Percentiles rank a stretch among this genome's conserved stretches.
Conservation (phyloP, 1,139 yeast genomes). For the Starmera stellimalicola region DNA sequence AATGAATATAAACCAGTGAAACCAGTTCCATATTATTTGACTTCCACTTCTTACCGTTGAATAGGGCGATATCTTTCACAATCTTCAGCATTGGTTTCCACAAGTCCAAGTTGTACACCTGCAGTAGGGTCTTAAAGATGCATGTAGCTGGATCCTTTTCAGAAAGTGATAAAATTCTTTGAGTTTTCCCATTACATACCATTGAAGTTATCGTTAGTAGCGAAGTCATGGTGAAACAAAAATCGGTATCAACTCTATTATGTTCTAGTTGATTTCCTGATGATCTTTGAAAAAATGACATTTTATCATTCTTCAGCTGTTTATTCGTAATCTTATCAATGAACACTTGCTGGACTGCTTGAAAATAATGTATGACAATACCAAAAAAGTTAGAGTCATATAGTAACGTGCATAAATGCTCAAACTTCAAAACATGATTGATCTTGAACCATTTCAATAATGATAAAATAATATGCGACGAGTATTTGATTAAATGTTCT, state of each 20-base stretch:
- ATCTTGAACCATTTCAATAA: constrained; percentile 71
- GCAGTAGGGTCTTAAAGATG: constrained; percentile 28
- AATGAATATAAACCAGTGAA: constrained; percentile 74
- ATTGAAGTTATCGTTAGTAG: constrained; percentile 36
- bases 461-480: constrained; percentile 42
- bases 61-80: constrained; percentile 76
- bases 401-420: constrained; percentile 60
- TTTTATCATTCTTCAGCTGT: constrained; percentile 28
- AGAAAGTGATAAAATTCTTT: constrained; percentile 43
- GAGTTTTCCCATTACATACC: constrained; percentile 39
- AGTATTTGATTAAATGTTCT: constrained; percentile 56
- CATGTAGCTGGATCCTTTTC: constrained; percentile 46
- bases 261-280: neutral
- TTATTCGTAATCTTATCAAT: constrained; percentile 30
- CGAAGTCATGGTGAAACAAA: constrained; percentile 35
- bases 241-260: constrained; percentile 19
- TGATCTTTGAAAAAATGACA: constrained; percentile 34
- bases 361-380: constrained; percentile 29
- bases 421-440: constrained; percentile 70
- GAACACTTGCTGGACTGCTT: constrained; percentile 25
- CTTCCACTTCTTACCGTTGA: constrained; percentile 93
- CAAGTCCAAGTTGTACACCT: constrained; percentile 49
- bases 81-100: constrained; percentile 64
- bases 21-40: constrained; percentile 88
- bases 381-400: constrained; percentile 63